phyloP scores from a whole-genome alignment of 2,329 filamentous ascomycete species.

The Celoporthe dispersa region DNA sequence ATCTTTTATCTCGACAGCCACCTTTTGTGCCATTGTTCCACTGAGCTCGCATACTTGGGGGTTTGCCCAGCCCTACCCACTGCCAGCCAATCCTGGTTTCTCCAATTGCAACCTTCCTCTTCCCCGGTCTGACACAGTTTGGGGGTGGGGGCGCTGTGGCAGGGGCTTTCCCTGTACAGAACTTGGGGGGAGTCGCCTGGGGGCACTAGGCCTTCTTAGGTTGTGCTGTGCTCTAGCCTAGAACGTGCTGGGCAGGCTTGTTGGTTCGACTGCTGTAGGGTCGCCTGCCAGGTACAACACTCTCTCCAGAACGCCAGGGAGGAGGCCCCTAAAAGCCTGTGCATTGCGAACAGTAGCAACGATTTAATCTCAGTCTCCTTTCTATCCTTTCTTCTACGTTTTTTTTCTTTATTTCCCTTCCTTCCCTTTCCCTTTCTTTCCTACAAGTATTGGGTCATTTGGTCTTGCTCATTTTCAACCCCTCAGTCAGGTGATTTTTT shows the following conservation, averaged over 20 bases:
- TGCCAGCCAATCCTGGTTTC: background rate
- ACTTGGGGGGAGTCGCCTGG: background rate
- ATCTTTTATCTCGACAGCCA: too few species aligned
- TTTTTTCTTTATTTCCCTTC: background rate
- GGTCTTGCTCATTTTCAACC: background rate
- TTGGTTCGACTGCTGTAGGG: background rate
- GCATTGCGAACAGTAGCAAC: background rate
- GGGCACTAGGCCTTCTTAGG: background rate
- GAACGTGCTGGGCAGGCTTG: background rate
- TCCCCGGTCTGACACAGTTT: background rate
- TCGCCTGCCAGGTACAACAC: background rate
- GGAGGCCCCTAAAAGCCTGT: background rate
- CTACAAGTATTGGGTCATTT: background rate
- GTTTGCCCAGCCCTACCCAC: too few species aligned
- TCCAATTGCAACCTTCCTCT: background rate
- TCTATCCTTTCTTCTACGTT: background rate
- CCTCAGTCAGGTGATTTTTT: background rate
- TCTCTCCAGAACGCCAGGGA: background rate
- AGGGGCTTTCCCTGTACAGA: background rate
- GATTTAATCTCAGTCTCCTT: background rate
- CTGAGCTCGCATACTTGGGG: background rate
- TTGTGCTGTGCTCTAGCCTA: background rate
- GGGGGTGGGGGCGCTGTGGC: background rate
- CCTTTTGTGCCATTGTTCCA: too few species aligned
- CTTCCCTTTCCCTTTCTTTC: too few species aligned